Conservation (phyloP, 306 rosid genomes). For the Glycine latifolia region DNA sequence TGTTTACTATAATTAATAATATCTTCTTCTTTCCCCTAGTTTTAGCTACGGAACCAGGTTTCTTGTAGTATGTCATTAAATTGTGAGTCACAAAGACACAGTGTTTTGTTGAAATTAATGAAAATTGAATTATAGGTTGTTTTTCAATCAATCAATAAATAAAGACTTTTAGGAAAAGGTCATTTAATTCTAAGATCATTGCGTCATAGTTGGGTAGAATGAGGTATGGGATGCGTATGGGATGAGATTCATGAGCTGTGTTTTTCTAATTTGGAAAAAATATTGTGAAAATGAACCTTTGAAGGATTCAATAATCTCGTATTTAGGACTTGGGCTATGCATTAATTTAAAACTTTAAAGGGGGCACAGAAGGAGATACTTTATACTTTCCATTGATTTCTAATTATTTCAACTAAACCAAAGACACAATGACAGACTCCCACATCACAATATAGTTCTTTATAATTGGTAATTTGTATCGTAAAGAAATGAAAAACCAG, state of each 20-base stretch:
- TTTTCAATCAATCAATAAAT: neutral
- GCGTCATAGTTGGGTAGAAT: slow-evolving; percentile 43
- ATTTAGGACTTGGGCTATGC: slow-evolving; percentile 14
- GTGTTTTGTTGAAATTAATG: slow-evolving; percentile 21
- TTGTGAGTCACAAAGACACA: slow-evolving; percentile 2
- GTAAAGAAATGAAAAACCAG: neutral
- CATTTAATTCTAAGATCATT: slow-evolving; percentile 34
- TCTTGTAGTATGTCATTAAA: slow-evolving; percentile 32
- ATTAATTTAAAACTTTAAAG: neutral
- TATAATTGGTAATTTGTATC: slow-evolving; percentile 20
- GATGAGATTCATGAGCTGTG: slow-evolving; percentile 35
- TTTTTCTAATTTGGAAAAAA: slow-evolving; percentile 42
- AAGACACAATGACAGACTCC: neutral
- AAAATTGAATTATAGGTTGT: slow-evolving; percentile 24
- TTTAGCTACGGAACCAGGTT: slow-evolving; percentile 41
- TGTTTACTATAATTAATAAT: slow-evolving; percentile 33
- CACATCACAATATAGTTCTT: neutral
- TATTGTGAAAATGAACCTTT: slow-evolving; percentile 39
- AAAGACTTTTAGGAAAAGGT: slow-evolving; percentile 23
- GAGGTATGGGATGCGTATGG: slow-evolving; percentile 35
- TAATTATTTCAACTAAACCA: slow-evolving; percentile 27
- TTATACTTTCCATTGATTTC: slow-evolving; percentile 21
- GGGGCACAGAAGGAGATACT: neutral
- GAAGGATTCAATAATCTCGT: slow-evolving; percentile 28
- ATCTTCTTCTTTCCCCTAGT: slow-evolving; percentile 28